A percentile compares a stretch with the other conserved stretches of the same genome.
phyloP scores from a whole-genome alignment of 257 asterid genomes.

The Nicotiana paniculata region DNA sequence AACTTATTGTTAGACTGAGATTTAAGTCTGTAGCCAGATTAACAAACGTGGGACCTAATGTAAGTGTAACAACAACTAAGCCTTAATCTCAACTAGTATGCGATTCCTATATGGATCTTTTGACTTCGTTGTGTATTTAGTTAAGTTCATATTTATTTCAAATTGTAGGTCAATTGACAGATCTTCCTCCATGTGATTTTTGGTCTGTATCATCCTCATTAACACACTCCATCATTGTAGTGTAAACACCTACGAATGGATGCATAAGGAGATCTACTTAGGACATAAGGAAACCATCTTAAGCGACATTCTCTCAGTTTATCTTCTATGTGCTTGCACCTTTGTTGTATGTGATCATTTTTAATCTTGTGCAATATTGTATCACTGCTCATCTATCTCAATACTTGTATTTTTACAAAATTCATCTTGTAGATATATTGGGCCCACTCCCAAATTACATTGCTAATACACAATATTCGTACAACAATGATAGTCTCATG shows the following conservation, averaged over 20 bases:
- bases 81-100: background rate
- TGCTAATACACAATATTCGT: background rate
- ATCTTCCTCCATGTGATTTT: conserved; percentile 2
- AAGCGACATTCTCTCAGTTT: background rate
- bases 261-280: background rate
- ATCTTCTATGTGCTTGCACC: background rate
- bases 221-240: background rate
- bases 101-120: background rate
- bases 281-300: background rate
- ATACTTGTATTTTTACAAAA: background rate
- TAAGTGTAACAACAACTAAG: background rate
- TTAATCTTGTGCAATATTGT: background rate
- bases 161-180: background rate
- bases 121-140: background rate
- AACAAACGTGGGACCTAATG: background rate
- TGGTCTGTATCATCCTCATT: background rate
- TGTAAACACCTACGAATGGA: background rate
- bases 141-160: background rate
- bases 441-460: background rate
- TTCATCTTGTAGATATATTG: background rate
- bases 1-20: background rate
- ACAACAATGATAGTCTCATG: background rate
- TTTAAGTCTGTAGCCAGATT: background rate
- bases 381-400: background rate
- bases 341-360: background rate